Evolutionary conservation across 1,139 yeast genomes (phyloP), one percentile per base, ranked within the genome.

Genomic region (Meyerozyma elateridarum): DNA sequence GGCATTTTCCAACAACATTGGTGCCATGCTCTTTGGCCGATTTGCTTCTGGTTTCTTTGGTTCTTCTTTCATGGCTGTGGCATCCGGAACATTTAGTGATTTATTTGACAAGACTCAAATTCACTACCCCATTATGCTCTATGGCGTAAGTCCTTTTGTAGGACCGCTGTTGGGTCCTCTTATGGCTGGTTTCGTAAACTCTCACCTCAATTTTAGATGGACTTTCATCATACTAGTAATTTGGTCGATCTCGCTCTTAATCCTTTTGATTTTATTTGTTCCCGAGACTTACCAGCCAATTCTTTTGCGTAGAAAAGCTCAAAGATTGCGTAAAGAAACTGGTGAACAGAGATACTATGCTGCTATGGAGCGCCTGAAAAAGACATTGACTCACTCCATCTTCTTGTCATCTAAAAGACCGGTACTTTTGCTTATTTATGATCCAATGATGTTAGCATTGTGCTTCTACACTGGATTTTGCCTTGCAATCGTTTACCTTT

Each of bases 401-500:
- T n/a, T n/a, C n/a, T n/a, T 56, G 15, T 67, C 76, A 18, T 60
- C 72, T 11, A 56, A 61, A 30, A 52, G 84, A 44, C 89, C 89
- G 1, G 46, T 80, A 17, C 57, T 68, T 18, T 55, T 81, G 25
- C 45, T 81, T 15, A 37, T 64, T n/a, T 52, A 51, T 20, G 88
- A 81, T 44, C 77, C 79, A 34, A 80, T 81, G 81, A 72, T 81
- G 45, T 52, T 65, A 12, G 62, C 73, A 2, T 56, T 81, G 14
- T 78, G 85, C 42, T 60, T 76, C 38, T 80, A 79, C 46, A 70
- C 85, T 0, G 85, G 83, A 0, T 58, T 79, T 32, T 61, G 74
- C 1, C 57, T 79, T 31, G 80, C 81, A 0, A 69, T 77, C 20
- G 71, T 79, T 15, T 79, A 79, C 48, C 51, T 79, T 45, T 79